Evolutionary conservation across 129 eudicot genomes (phyloP).

Genomic region (Helianthus tuberosus): DNA sequence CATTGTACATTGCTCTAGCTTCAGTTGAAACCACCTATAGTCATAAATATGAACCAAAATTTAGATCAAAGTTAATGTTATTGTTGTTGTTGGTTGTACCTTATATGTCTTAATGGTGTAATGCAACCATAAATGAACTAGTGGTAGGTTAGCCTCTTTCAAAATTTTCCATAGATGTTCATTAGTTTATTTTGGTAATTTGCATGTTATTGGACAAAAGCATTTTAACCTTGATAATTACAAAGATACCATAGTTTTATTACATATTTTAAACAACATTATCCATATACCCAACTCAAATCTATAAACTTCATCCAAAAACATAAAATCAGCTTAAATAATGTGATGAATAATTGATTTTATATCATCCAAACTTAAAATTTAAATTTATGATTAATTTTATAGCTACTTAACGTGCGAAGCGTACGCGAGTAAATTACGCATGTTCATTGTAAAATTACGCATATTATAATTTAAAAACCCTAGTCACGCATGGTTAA

Average conservation of each 20-base stretch:
- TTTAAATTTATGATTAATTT: neutral
- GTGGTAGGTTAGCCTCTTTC: no score
- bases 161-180: neutral
- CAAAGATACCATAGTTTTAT: constrained; percentile 24
- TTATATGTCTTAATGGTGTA: no score
- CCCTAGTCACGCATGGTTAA: no score
- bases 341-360: neutral
- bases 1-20: constrained; percentile 99
- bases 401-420: no score
- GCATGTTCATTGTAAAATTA: no score
- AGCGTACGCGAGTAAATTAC: no score
- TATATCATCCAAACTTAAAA: neutral
- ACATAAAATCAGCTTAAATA: neutral
- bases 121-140: no score
- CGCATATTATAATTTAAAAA: no score
- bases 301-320: neutral
- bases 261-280: neutral
- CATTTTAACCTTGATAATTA: constrained; percentile 19
- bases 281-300: constrained; percentile 9
- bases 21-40: constrained; percentile 90
- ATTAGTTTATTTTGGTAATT: constrained; percentile 14
- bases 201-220: constrained; percentile 26
- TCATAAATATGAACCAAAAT: constrained; percentile 15
- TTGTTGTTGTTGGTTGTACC: no score
- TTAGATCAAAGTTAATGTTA: neutral